These are phyloP conservation scores for Salix koriyanagi DNA, from an alignment of 345 rosid genomes.

Conservation along the genomic window DNA sequence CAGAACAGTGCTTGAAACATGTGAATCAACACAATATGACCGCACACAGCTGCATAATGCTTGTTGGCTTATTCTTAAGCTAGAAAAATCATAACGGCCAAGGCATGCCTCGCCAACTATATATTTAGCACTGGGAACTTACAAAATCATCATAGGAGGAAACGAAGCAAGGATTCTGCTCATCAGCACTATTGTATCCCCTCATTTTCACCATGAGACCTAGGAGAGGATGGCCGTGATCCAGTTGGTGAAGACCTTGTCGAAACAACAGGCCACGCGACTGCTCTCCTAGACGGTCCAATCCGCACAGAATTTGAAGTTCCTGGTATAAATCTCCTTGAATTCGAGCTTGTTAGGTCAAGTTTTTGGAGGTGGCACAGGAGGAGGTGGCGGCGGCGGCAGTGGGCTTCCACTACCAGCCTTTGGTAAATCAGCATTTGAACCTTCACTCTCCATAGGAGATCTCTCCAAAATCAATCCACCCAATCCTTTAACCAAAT, in stretches of 20 bases:
- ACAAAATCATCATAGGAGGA: slow-evolving; percentile 73
- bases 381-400: slow-evolving; percentile 84
- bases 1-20: not conserved
- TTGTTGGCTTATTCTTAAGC: not conserved
- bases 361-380: slow-evolving; percentile 84
- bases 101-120: not conserved
- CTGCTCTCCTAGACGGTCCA: slow-evolving; percentile 65
- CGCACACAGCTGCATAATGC: not conserved
- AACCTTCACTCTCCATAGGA: slow-evolving; percentile 45
- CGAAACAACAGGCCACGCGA: slow-evolving; percentile 72
- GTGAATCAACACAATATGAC: not conserved
- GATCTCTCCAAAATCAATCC: slow-evolving; percentile 40
- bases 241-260: slow-evolving; percentile 76
- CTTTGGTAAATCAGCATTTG: slow-evolving; percentile 38
- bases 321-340: slow-evolving; percentile 48
- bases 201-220: slow-evolving; percentile 82
- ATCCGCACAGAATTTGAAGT: slow-evolving; percentile 47
- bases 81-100: not conserved
- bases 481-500: slow-evolving; percentile 30
- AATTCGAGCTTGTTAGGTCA: slow-evolving; percentile 37
- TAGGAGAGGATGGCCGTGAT: slow-evolving; percentile 94
- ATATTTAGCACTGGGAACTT: slow-evolving; percentile 27
- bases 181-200: slow-evolving; percentile 99
- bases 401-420: slow-evolving; percentile 39
- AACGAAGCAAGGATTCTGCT: slow-evolving; percentile 65